Evolutionary conservation across 2,329 filamentous ascomycete genomes (phyloP), one percentile per base, ranked within the genome.

Genomic region (Lasiodiplodia citricola): DNA sequence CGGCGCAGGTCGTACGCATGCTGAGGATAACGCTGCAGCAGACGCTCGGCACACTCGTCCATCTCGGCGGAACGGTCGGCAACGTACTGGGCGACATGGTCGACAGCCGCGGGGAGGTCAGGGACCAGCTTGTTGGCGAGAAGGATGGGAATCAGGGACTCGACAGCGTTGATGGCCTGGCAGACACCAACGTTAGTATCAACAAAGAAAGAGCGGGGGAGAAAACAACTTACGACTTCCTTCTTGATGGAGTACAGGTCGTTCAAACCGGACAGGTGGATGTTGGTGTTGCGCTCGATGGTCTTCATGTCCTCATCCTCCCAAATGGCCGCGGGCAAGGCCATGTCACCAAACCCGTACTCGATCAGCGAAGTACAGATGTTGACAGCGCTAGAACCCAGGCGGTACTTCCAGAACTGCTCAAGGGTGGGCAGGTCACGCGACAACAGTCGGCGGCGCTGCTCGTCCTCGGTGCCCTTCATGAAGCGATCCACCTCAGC

Each of bases 211-310:
- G 52, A 16, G 4, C 0, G 2, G 14, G 10, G 1, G 4, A 35
- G 23, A 1, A 11, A n/a, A 2, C 7, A n/a, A 55, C 52, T 57
- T n/a, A 37, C 57, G 5, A 64, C 21, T 21, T 64, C 60, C 47
- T 64, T 64, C 60, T 64, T 64, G n/a, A 64, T 21, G 16, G 60
- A 64, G 60, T 64, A 64, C 10, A 64, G 60, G 47, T 64, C 60
- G 21, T 64, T 64, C 4, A 64, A 14, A 5, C n/a, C 60, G 21
- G 60, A 64, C 2, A 64, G 60, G 28, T 64, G 60, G 31, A 64
- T 64, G 44, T 64, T 64, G 10, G 60, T 64, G 13, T 64, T 64
- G 28, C 44, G 28, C 18, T 52, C 44, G 47, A 64, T 37, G 4
- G 60, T 64, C 13, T 52, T 10, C 47, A 52, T 52, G 31, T 64